These are phyloP conservation scores for Lagenidium giganteum DNA, from an alignment of 352 stramenopile species.

Conservation along the genomic window DNA sequence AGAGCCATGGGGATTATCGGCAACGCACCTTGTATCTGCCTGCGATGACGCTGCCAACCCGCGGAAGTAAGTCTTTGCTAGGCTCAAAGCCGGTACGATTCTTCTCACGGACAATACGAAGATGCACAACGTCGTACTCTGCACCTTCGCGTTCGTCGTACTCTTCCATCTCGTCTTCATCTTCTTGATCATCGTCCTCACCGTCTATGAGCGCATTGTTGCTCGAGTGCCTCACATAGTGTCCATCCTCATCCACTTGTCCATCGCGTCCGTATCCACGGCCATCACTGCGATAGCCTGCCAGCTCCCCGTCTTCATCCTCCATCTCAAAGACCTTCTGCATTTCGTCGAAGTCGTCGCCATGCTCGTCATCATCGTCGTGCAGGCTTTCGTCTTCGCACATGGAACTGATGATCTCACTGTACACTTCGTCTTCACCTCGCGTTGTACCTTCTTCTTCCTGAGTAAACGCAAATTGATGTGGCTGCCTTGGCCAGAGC, in stretches of 20 bases:
- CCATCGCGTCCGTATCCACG: constrained; percentile 23
- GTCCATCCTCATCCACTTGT: not conserved
- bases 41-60: constrained; percentile 45
- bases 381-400: constrained; percentile 55
- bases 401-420: constrained; percentile 62
- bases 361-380: constrained; percentile 31
- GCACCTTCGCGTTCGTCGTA: constrained; percentile 33
- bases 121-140: constrained; percentile 66
- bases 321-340: constrained; percentile 63
- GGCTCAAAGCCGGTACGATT: constrained; percentile 79
- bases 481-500: constrained; percentile 71
- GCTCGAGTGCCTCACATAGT: not conserved
- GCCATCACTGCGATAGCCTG: constrained; percentile 23
- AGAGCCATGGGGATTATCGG: not conserved
- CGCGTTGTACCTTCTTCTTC: constrained; percentile 60
- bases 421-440: constrained; percentile 78
- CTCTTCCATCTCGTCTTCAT: constrained; percentile 26
- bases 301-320: constrained; percentile 16
- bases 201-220: not conserved
- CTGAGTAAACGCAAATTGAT: constrained; percentile 84
- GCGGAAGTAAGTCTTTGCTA: constrained; percentile 68
- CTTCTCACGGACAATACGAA: constrained; percentile 72
- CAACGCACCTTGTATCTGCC: constrained; percentile 52
- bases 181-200: constrained; percentile 18
- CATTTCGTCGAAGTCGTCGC: constrained; percentile 20